phyloP scores from a whole-genome alignment of 2,329 filamentous ascomycete species.

The Hypoxylon sp. region DNA sequence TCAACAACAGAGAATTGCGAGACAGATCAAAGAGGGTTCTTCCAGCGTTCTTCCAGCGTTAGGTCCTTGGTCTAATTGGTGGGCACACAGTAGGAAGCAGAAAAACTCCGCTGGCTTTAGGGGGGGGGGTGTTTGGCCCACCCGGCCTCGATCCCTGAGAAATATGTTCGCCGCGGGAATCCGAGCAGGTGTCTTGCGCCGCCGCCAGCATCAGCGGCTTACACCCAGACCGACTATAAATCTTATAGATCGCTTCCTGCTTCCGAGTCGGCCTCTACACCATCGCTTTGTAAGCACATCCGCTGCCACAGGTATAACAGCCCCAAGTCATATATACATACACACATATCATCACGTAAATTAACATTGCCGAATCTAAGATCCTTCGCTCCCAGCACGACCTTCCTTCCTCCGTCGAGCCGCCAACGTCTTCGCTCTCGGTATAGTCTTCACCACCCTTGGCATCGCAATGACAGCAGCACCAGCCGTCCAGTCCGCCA shows the following conservation, averaged over 20 bases:
- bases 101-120: conserved; percentile 9
- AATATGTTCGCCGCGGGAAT: conserved; percentile 35
- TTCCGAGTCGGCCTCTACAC: conserved; percentile 20
- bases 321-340: too few species aligned
- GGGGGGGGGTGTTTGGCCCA: too few species aligned
- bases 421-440: conserved; percentile 56
- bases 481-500: conserved; percentile 59
- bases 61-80: conserved; percentile 21
- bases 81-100: not conserved
- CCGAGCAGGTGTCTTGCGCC: conserved; percentile 31
- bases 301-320: conserved; percentile 35
- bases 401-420: conserved; percentile 56
- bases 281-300: conserved; percentile 38
- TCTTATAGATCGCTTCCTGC: conserved; percentile 25
- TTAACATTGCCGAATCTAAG: conserved; percentile 17
- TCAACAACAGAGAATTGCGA: too few species aligned
- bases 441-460: conserved; percentile 56
- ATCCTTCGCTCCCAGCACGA: conserved; percentile 34
- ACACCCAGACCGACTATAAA: conserved; percentile 37
- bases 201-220: conserved; percentile 15
- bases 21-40: too few species aligned
- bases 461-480: conserved; percentile 67
- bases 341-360: not conserved
- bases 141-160: conserved; percentile 13
- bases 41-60: too few species aligned